Base-by-base conservation (phyloP, 352 stramenopile species). In the Globisporangium cylindrosporum region DNA sequence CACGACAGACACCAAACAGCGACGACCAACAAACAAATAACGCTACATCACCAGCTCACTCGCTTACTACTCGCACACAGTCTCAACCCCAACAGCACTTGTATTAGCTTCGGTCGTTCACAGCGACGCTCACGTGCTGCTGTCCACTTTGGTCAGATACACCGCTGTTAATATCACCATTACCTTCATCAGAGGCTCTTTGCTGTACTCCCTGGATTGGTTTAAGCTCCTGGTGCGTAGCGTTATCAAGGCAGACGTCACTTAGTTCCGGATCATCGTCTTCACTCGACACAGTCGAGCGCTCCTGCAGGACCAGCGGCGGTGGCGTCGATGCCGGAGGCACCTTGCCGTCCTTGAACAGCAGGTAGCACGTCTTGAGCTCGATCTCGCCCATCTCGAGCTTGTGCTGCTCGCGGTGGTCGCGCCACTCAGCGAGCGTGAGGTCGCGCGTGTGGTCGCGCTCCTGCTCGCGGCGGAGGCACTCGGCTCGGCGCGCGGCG, bases 391-490 rank as follows among this genome's bases (percentile, higher is more conserved):
- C 32, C 41, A 68, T 36, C 27, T 72, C 67, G 59, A 71, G 29
- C 66, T 84, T 86, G 70, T 82, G 68, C 41, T 73, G 34, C 57
- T 82, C 74, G 25, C 79, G 51, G 58, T 78, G 60, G 24, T 77
- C 69, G 14, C 72, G 73, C 78, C 75, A 85, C 49, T 60, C 69
- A 10, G 64, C 59, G 46, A 85, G 68, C 62, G 73, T 70, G 48
- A 80, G 64, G 8, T 68, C 68, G 10, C 58, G 74, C 25, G 79
- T 55, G 3, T 71, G 62, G 51, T 73, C 61, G 22, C 79, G 71
- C 18, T 72, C 71, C 3, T 68, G 73, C 56, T 82, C 67, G 29
- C 72, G 53, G 60, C 54, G 20, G 9, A 32, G 41, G 32, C 22
- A 34, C n/a, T 66, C n/a, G 29, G 22, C 43, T 20, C 41, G 59